Evolutionary conservation across 768 basidiomycete species (phyloP).

Genomic region (Daedaleopsis nitida): DNA sequence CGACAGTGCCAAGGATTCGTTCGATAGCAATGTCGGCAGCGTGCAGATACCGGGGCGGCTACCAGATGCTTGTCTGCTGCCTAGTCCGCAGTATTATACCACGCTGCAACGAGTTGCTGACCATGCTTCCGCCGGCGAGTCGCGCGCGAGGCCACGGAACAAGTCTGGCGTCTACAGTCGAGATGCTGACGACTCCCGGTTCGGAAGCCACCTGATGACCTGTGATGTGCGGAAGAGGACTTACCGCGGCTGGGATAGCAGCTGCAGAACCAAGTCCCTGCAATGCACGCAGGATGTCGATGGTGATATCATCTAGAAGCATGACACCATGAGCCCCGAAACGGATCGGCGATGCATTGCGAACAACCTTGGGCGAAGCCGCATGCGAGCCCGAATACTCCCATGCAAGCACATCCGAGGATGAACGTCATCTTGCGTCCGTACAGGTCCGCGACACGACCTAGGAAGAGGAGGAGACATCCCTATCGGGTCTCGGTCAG

Average conservation of each 20-base stretch:
- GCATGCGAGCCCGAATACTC: conserved; percentile 61
- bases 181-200: background rate
- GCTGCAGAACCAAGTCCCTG: conserved; percentile 85
- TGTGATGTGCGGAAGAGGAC: conserved; percentile 15
- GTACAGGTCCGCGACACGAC: conserved; percentile 78
- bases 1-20: too few species aligned
- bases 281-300: conserved; percentile 74
- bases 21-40: too few species aligned
- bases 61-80: too few species aligned
- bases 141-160: background rate
- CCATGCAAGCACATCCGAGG: conserved; percentile 54
- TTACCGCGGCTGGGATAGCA: conserved; percentile 70
- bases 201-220: background rate
- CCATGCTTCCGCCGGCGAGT: too few species aligned
- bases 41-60: too few species aligned
- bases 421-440: conserved; percentile 74
- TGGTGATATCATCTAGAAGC: conserved; percentile 51
- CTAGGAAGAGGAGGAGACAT: conserved; percentile 75
- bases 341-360: background rate
- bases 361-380: conserved; percentile 59
- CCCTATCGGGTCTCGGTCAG: conserved; percentile 45
- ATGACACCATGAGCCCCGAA: background rate
- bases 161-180: background rate
- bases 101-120: too few species aligned
- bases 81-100: too few species aligned